Evolutionary conservation across 306 rosid species (phyloP), one percentile per base, ranked within the genome.

Genomic region (Castanea mollissima): DNA sequence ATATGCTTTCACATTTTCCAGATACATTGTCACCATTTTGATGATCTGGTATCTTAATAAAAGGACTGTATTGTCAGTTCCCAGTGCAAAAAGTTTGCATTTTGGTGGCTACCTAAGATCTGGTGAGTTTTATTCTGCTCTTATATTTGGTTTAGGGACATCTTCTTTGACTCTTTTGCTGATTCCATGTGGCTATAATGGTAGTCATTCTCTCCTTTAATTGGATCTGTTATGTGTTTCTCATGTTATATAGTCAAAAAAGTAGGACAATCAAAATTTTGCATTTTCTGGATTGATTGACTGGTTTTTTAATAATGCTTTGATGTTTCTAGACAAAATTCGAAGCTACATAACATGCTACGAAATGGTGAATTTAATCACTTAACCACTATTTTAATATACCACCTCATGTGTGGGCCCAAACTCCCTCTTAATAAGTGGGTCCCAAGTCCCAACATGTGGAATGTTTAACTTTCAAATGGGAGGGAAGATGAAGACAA

Each of bases 21-120:
- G 99, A 88, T 95, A 93, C 80, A 86, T 85, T 18, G 92, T 91
- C 56, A 78, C 99, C 71, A 65, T 90, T 49, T 82, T 90, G 78
- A 90, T 95, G 99, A 77, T 95, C 69, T 95, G 94, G 96, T 84
- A 51, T 87, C 87, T 95, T 78, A 93, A 86, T 84, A 89, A 91
- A 86, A 89, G 75, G 81, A 94, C 87, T 57, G 81, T 90, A 75
- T 89, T 95, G 72, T 81, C 93, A 83, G 93, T 97, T 71, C 97
- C 98, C 27, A 95, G 85, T 87, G 55, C 90, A 84, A 91, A 90
- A 84, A 75, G 82, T 52, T 76, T 95, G 83, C 97, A 95, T 76
- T 95, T 95, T 80, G 98, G 96, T 23, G 80, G 90, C 83, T 95
- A 93, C 87, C 77, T 93, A 41, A 93, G 88, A 82, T 91, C 98